These are phyloP conservation scores for Cryptosporidium bovis DNA, from an alignment of 169 alveolate genomes.

Conservation along the genomic window DNA sequence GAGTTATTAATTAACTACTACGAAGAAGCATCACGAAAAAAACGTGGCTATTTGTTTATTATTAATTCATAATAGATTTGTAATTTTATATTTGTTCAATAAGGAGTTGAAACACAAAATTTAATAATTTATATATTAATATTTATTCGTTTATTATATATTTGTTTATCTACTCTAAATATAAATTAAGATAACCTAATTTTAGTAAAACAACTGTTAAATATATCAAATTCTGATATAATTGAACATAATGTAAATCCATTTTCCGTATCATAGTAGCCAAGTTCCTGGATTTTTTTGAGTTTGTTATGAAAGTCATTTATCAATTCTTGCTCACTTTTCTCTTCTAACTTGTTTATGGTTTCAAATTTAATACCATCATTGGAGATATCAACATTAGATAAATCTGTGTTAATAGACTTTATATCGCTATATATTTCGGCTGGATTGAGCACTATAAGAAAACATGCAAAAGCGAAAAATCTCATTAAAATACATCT, in stretches of 20 bases:
- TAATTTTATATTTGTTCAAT: background rate
- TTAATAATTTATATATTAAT: background rate
- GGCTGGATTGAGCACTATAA: conserved; percentile 14
- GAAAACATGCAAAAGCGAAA: conserved; percentile 5
- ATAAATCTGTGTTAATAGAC: background rate
- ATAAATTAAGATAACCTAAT: conserved; percentile 47
- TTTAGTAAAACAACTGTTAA: conserved; percentile 61
- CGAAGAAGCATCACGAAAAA: background rate
- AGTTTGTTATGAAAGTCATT: background rate
- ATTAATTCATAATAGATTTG: background rate
- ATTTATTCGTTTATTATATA: background rate
- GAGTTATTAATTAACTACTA: conserved; percentile 39
- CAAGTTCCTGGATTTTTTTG: background rate
- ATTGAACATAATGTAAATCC: conserved; percentile 44
- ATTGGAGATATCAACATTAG: background rate
- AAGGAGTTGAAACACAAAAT: background rate
- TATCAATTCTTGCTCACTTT: background rate
- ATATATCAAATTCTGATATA: conserved; percentile 50
- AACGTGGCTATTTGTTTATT: conserved; percentile 51
- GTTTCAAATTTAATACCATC: background rate
- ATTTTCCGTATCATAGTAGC: background rate
- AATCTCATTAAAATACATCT: conserved; percentile 11
- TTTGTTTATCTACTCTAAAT: background rate
- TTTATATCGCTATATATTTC: background rate
- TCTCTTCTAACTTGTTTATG: background rate